These are phyloP conservation scores for Cyclanthera cordifolia DNA, from an alignment of 306 rosid species.

Conservation along the genomic window DNA sequence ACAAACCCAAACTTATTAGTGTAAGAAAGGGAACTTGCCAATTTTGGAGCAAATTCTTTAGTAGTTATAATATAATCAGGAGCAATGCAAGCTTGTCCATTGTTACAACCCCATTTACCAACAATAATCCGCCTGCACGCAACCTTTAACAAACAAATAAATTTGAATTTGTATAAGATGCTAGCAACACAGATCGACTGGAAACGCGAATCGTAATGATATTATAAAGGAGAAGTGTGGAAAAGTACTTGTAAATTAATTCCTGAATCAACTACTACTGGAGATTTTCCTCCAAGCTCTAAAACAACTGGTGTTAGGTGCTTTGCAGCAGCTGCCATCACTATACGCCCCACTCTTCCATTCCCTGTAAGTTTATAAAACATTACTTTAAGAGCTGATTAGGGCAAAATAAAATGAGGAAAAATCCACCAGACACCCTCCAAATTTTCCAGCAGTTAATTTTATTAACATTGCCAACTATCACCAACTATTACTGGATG, in stretches of 20 bases:
- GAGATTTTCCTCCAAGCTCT: conserved; percentile 98
- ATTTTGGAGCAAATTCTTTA: conserved; percentile 67
- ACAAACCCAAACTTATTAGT: neutral
- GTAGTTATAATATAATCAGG: conserved; percentile 73
- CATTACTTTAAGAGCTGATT: neutral
- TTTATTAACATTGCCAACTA: neutral
- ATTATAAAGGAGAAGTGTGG: neutral
- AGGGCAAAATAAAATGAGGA: neutral
- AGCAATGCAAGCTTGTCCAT: conserved; percentile 90
- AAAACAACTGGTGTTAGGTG: conserved; percentile 93
- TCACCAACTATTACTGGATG: neutral
- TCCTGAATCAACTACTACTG: conserved; percentile 67
- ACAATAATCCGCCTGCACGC: conserved; percentile 66
- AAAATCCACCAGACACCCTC: neutral
- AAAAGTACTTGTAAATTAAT: conserved; percentile 46
- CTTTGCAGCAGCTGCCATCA: conserved; percentile 94
- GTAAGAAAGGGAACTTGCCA: conserved; percentile 34
- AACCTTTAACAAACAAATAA: conserved; percentile 39
- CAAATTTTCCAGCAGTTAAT: neutral
- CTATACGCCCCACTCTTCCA: conserved; percentile 66
- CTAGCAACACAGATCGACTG: neutral
- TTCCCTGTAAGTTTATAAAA: conserved; percentile 40
- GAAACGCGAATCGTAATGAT: neutral
- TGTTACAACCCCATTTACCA: conserved; percentile 92
- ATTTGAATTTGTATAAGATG: conserved; percentile 14